phyloP scores from a whole-genome alignment of 495 filamentous ascomycete species.

The Cudoniella acicularis region DNA sequence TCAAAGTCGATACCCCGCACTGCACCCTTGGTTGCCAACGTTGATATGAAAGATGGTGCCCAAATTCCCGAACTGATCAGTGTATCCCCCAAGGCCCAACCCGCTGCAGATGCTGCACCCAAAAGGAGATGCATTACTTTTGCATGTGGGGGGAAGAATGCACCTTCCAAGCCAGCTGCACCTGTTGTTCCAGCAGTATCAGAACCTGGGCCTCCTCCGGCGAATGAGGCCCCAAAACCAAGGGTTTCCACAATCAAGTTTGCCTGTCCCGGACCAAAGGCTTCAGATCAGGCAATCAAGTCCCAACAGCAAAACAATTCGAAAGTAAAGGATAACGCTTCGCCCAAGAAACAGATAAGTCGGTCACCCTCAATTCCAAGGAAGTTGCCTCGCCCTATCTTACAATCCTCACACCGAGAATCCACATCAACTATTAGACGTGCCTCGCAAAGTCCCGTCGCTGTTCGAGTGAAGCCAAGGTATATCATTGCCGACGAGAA shows the following conservation, averaged over 20 bases:
- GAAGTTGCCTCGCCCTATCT: constrained; percentile 31
- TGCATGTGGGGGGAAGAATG: constrained; percentile 58
- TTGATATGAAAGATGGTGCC: not conserved
- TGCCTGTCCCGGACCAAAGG: constrained; percentile 34
- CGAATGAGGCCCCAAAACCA: constrained; percentile 7
- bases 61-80: not conserved
- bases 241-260: constrained; percentile 43
- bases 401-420: constrained; percentile 45
- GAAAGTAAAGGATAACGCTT: not conserved
- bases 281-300: constrained; percentile 17
- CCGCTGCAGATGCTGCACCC: constrained; percentile 31
- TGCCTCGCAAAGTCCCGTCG: constrained; percentile 31
- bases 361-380: constrained; percentile 35
- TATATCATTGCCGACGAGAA: constrained; percentile 46
- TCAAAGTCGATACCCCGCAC: constrained; percentile 1
- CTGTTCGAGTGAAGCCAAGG: constrained; percentile 30
- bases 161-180: constrained; percentile 4
- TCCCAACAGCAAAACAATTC: not conserved
- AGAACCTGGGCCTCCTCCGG: no score
- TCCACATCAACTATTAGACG: constrained; percentile 35
- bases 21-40: not conserved
- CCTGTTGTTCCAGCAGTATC: constrained; percentile 5
- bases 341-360: not conserved
- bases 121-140: constrained; percentile 89
- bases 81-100: constrained; percentile 21